These are phyloP conservation scores for Filosporella fistucella DNA, from an alignment of 495 filamentous ascomycete species.

Conservation along the genomic window DNA sequence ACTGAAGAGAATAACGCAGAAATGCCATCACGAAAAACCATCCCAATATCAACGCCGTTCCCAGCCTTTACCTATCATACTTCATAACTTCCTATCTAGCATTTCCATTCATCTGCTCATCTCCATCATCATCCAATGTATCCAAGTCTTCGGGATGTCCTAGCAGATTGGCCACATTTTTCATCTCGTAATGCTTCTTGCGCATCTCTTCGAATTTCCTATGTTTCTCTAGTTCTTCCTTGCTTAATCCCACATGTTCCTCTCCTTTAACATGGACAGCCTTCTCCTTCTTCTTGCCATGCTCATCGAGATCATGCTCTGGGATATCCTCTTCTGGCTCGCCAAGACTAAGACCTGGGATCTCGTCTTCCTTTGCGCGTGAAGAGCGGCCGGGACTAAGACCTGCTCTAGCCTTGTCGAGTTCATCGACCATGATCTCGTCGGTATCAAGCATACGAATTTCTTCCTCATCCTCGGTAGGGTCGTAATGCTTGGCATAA, in stretches of 20 bases:
- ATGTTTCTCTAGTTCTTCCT: slow-evolving; percentile 86
- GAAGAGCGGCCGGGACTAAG: slow-evolving; percentile 23
- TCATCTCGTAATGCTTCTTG: slow-evolving; percentile 99
- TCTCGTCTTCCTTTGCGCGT: slow-evolving; percentile 62
- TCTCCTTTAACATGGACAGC: slow-evolving; percentile 65
- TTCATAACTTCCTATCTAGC: slow-evolving; percentile 10
- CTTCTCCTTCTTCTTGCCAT: slow-evolving; percentile 30
- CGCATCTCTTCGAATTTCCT: slow-evolving; percentile 82
- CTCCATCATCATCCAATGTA: slow-evolving; percentile 45
- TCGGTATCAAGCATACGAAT: slow-evolving; percentile 52
- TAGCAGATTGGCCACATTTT: slow-evolving; percentile 82
- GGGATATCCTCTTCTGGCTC: slow-evolving; percentile 76
- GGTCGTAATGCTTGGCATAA: slow-evolving; percentile 87
- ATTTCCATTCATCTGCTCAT: slow-evolving; percentile 31
- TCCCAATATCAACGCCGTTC: too few species aligned
- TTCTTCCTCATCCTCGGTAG: slow-evolving; percentile 77
- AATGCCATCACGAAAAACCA: too few species aligned
- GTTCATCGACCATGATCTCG: slow-evolving; percentile 61
- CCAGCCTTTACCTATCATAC: too few species aligned
- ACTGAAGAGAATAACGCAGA: too few species aligned
- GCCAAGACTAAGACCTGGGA: slow-evolving; percentile 88
- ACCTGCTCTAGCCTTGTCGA: slow-evolving; percentile 53
- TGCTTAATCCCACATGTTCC: slow-evolving; percentile 54
- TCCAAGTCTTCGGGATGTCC: slow-evolving; percentile 58
- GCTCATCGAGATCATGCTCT: slow-evolving; percentile 27